phyloP scores from a whole-genome alignment of 2,329 filamentous ascomycete genomes.

The Penicillium glabrum region DNA sequence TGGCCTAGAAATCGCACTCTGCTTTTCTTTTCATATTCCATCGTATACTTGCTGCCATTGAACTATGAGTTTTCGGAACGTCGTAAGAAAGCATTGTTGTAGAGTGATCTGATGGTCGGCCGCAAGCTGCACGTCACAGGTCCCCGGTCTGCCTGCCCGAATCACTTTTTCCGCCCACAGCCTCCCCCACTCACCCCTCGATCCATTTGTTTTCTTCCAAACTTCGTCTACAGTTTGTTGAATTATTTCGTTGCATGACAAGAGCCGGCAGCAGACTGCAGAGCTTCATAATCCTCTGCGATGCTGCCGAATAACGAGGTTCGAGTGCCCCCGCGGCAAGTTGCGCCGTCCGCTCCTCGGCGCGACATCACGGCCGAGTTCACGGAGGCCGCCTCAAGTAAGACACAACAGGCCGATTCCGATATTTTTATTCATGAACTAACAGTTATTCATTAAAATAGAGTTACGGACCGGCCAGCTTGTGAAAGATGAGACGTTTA shows the following conservation, averaged over 20 bases:
- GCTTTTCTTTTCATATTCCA: slow-evolving; percentile 19
- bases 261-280: slow-evolving; percentile 26
- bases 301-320: slow-evolving; percentile 38
- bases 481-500: slow-evolving; percentile 92
- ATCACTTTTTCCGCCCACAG: slow-evolving; percentile 22
- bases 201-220: slow-evolving; percentile 10
- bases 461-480: slow-evolving; percentile 77
- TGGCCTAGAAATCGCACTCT: slow-evolving; percentile 26
- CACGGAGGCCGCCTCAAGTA: slow-evolving; percentile 53
- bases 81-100: not conserved
- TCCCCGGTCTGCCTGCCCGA: slow-evolving; percentile 13
- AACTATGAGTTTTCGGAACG: not conserved
- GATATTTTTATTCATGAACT: not conserved
- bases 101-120: slow-evolving; percentile 4
- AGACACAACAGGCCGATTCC: not conserved
- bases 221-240: slow-evolving; percentile 2
- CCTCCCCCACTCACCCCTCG: slow-evolving; percentile 16
- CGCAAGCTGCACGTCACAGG: slow-evolving; percentile 23
- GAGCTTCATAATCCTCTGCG: slow-evolving; percentile 18
- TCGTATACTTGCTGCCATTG: slow-evolving; percentile 2
- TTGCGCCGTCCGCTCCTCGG: slow-evolving; percentile 39
- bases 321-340: slow-evolving; percentile 31
- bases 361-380: slow-evolving; percentile 60
- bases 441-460: slow-evolving; percentile 37
- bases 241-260: slow-evolving; percentile 5